phyloP scores from a whole-genome alignment of 441 rosid genomes.

The Melastoma candidum region DNA sequence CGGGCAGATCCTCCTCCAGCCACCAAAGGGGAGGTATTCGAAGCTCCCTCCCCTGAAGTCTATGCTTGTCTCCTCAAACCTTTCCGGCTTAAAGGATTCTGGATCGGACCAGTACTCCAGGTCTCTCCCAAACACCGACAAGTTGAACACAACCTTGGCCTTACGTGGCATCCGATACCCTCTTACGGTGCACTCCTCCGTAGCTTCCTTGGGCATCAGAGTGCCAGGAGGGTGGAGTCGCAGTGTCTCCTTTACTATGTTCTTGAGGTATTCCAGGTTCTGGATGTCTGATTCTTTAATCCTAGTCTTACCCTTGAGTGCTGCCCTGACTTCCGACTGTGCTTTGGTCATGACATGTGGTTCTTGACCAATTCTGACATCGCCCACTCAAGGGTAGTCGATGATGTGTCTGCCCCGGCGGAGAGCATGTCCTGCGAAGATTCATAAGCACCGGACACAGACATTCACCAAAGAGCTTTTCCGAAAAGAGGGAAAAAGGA shows the following conservation, averaged over 20 bases:
- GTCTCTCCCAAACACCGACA: conserved; percentile 22
- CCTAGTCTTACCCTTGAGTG: not conserved
- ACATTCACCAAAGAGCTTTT: too few species aligned
- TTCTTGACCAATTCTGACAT: conserved; percentile 18
- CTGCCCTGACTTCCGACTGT: too few species aligned
- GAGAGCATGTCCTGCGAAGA: conserved; percentile 21
- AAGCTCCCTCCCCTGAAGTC: conserved; percentile 23
- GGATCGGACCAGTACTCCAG: conserved; percentile 24
- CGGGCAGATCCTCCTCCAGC: conserved; percentile 25
- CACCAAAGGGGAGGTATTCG: conserved; percentile 25
- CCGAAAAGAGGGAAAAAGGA: too few species aligned
- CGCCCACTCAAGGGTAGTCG: conserved; percentile 32
- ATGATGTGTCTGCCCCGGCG: conserved; percentile 31
- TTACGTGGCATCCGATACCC: conserved; percentile 19
- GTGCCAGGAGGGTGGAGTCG: conserved; percentile 19
- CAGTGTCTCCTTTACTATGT: not conserved
- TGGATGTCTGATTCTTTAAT: conserved; percentile 15
- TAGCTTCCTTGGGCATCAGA: conserved; percentile 22
- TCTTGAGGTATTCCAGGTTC: conserved; percentile 17
- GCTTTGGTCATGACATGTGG: too few species aligned
- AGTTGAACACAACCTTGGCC: conserved; percentile 18
- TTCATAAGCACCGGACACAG: too few species aligned
- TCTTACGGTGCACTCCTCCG: conserved; percentile 13
- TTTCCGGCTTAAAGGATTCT: conserved; percentile 23
- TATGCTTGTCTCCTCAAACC: conserved; percentile 16